phyloP scores from a whole-genome alignment of 2,329 filamentous ascomycete genomes.

The Colletotrichum orchidophilum region DNA sequence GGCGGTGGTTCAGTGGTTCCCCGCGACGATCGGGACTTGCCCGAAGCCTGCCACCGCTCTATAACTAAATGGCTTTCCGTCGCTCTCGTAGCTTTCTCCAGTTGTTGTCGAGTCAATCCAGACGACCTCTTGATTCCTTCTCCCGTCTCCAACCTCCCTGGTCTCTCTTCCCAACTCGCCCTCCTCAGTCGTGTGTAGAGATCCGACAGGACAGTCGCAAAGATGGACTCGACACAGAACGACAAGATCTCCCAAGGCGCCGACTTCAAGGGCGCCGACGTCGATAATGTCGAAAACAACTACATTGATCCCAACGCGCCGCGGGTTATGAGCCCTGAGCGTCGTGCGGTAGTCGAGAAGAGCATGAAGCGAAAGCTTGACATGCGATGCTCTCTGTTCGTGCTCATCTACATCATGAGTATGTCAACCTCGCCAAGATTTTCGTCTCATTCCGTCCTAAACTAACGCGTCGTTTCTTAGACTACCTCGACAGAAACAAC shows the following conservation, averaged over 20 bases:
- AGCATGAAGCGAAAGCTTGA: slow-evolving; percentile 77
- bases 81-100: too few relatives aligned
- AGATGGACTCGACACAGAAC: slow-evolving; percentile 27
- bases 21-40: slow-evolving; percentile 20
- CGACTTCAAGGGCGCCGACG: slow-evolving; percentile 14
- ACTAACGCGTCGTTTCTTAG: slow-evolving; percentile 71
- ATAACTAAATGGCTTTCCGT: slow-evolving; percentile 12
- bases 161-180: not conserved
- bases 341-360: slow-evolving; percentile 68
- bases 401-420: slow-evolving; percentile 75
- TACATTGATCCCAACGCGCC: slow-evolving; percentile 19
- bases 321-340: slow-evolving; percentile 49
- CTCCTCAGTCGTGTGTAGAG: slow-evolving; percentile 5
- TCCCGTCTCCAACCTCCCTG: not conserved
- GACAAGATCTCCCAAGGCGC: slow-evolving; percentile 19
- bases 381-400: slow-evolving; percentile 71
- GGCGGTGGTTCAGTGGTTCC: slow-evolving; percentile 16
- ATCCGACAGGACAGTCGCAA: slow-evolving; percentile 16
- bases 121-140: slow-evolving; percentile 10
- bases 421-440: not conserved
- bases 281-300: slow-evolving; percentile 19
- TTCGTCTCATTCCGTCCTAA: too few relatives aligned
- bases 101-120: not conserved
- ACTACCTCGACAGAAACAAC: slow-evolving; percentile 76
- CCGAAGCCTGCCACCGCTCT: slow-evolving; percentile 19